These are phyloP conservation scores for Stagonosporopsis tanaceti DNA, from an alignment of 2,329 filamentous ascomycete genomes.

Conservation along the genomic window DNA sequence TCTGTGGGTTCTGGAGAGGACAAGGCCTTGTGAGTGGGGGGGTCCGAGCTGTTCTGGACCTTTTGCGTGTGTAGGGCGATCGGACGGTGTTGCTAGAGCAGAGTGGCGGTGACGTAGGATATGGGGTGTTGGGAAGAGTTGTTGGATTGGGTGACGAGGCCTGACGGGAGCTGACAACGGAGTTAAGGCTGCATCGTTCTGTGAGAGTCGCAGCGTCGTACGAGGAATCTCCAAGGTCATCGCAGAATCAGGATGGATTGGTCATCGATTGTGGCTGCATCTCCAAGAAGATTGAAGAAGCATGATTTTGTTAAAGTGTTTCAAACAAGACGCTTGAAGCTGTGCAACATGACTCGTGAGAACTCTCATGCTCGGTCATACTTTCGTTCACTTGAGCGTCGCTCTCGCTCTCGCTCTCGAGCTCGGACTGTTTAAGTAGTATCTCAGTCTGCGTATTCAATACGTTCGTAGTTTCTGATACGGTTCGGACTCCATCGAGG, in stretches of 20 bases:
- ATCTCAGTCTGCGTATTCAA: not conserved
- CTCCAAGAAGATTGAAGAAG: not conserved
- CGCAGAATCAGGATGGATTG: not conserved
- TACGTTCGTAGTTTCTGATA: not conserved
- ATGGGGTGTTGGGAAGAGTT: not conserved
- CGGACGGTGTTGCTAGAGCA: not conserved
- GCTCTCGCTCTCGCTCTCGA: conserved; percentile 2
- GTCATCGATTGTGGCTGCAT: not conserved
- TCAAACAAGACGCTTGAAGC: not conserved
- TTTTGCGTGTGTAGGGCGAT: not conserved
- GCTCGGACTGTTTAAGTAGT: not conserved
- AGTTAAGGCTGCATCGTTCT: not conserved
- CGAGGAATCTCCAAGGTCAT: not conserved
- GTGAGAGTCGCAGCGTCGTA: no score
- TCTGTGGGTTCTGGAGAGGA: not conserved
- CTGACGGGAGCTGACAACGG: not conserved
- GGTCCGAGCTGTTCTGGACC: conserved; percentile 7
- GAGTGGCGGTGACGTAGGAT: conserved; percentile 6
- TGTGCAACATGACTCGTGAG: not conserved
- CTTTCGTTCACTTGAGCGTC: not conserved
- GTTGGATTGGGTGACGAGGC: not conserved
- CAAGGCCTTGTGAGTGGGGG: not conserved
- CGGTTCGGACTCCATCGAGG: not conserved
- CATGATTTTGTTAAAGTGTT: not conserved
- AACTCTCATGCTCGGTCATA: not conserved